Percentiles rank a stretch among this genome's conserved stretches.
Evolutionary conservation across 306 rosid genomes (phyloP).

Genomic region (Albizia julibrissin): DNA sequence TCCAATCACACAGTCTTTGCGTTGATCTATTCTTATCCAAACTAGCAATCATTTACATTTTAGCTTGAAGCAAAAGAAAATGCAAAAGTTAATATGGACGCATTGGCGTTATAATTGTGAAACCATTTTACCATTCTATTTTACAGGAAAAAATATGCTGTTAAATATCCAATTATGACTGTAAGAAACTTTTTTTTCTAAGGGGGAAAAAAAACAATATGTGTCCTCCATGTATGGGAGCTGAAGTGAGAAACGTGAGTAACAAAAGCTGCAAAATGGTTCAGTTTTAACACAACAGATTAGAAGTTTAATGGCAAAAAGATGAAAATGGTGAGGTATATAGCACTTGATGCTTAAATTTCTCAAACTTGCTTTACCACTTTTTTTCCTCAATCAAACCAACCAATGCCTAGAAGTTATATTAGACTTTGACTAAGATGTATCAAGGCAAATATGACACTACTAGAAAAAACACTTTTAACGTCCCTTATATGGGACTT

Average conservation of each 20-base stretch:
- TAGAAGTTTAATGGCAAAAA: background rate
- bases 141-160: background rate
- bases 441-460: background rate
- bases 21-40: background rate
- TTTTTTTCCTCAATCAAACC: no score
- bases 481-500: no score
- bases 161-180: background rate
- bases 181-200: no score
- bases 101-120: background rate
- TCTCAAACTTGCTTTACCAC: background rate
- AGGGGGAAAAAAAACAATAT: no score
- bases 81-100: background rate
- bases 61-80: background rate
- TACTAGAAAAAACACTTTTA: no score
- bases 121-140: background rate
- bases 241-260: slow-evolving; percentile 18
- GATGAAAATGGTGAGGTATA: background rate
- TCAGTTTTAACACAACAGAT: slow-evolving; percentile 12
- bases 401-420: no score
- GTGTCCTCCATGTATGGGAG: background rate
- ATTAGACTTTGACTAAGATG: background rate
- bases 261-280: background rate
- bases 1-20: background rate
- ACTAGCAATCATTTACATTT: background rate
- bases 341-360: slow-evolving; percentile 8